Conservation (phyloP, 371 early-diverging fungal species). For the Mucor ambiguus region DNA sequence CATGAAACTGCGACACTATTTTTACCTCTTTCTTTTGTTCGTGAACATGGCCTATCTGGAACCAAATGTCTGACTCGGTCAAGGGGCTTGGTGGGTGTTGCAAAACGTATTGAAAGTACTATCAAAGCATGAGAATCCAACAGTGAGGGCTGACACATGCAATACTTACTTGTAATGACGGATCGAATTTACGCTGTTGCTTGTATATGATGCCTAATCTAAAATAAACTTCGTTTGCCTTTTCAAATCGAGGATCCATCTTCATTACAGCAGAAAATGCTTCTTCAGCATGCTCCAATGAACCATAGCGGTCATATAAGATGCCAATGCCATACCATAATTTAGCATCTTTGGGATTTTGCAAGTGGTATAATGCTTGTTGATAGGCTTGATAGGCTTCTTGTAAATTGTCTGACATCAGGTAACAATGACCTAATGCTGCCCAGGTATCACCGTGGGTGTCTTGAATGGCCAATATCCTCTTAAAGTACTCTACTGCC, state of each 20-base stretch:
- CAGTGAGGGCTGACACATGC: neutral
- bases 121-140: neutral
- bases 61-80: slow-evolving; percentile 92
- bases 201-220: slow-evolving; percentile 95
- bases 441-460: slow-evolving; percentile 91
- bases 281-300: slow-evolving; percentile 93
- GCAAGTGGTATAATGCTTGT: slow-evolving; percentile 59
- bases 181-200: slow-evolving; percentile 84
- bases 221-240: slow-evolving; percentile 95
- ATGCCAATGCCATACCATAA: slow-evolving; percentile 98
- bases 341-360: slow-evolving; percentile 91
- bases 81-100: slow-evolving; percentile 86
- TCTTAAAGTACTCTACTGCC: slow-evolving; percentile 35
- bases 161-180: slow-evolving; percentile 68
- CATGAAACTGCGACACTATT: neutral
- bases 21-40: slow-evolving; percentile 88
- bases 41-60: slow-evolving; percentile 93
- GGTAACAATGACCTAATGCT: slow-evolving; percentile 89
- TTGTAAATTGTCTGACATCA: slow-evolving; percentile 92
- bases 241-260: slow-evolving; percentile 87
- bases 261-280: slow-evolving; percentile 88
- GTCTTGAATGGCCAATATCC: slow-evolving; percentile 75
- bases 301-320: slow-evolving; percentile 94
- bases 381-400: slow-evolving; percentile 73
- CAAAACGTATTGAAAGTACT: slow-evolving; percentile 90